Base-by-base conservation (phyloP, 257 asterid genomes). In the Nicotiana attenuata region DNA sequence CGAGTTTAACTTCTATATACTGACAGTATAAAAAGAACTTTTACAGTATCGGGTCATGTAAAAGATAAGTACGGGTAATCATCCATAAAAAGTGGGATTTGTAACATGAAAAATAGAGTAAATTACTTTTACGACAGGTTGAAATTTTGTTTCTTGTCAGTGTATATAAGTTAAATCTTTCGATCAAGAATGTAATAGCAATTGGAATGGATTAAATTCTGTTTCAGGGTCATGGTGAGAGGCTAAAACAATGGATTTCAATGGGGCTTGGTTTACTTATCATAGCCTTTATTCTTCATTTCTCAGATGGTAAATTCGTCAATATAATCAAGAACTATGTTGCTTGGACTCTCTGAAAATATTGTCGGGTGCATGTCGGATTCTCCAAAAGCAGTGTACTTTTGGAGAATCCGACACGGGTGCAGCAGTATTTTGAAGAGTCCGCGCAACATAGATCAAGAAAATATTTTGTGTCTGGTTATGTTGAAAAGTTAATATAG, bases 241-340 rank as follows among this genome's bases (percentile, higher is more conserved):
- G 99, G 90, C 95, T 95, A 60, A 93, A 90, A 88, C 97, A 93
- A 35, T 95, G 97, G 98, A 86, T 89, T 26, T 90, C 95, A 15
- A 89, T 91, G 97, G 99, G 91, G 15, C 60, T 92, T 45, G 86
- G 87, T 56, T 85, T 95, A 59, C 73, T 93, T 10, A 53, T 80
- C 45, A 80, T 85, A 24, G 98, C 97, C 56, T 22, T 88, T 19
- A 67, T 92, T 85, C 95, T 95, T 59, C 98, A 95, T 81, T 93
- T 93, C 53, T 90, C 98, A 29, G 95, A 93, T 81, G 98, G 97
- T 92, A 57, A 88, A 89, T 81, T 8, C 13, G 14, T 53, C 41
- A 8, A 41, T 1, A 38, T 38, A 38, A n/a, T 4, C 56, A 38
- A 53, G 55, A 38, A 38, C 55, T 50, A 50, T 13, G 10, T 38